phyloP scores from a whole-genome alignment of 2,329 filamentous ascomycete genomes.

The Ophiosphaerella herpotricha region DNA sequence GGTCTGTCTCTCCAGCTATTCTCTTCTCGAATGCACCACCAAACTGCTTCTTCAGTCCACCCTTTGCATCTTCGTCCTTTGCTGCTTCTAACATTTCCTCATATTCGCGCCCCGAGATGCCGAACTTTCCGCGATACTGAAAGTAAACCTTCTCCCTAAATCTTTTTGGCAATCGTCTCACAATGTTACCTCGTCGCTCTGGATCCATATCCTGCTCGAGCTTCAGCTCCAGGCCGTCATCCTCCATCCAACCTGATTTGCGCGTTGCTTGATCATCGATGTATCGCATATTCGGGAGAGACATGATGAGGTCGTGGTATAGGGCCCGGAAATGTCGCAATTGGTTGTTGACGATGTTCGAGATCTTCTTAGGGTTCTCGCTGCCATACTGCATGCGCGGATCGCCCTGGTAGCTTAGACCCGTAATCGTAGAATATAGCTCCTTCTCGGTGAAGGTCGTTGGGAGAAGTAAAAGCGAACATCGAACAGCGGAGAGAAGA shows the following conservation, averaged over 20 bases:
- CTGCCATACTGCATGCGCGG: conserved; percentile 91
- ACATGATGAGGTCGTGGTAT: conserved; percentile 86
- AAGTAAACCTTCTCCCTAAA: conserved; percentile 94
- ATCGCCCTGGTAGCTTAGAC: conserved; percentile 92
- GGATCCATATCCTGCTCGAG: conserved; percentile 93
- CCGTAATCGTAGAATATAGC: conserved; percentile 87
- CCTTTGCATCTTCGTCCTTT: conserved; percentile 67
- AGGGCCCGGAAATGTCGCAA: conserved; percentile 88
- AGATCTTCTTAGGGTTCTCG: conserved; percentile 89
- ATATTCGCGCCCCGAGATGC: conserved; percentile 83
- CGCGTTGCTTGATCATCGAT: conserved; percentile 63
- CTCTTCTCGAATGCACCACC: conserved; percentile 85
- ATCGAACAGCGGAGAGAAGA: conserved; percentile 86
- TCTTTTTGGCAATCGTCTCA: conserved; percentile 80
- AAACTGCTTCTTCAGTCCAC: conserved; percentile 70
- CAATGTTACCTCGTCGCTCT: conserved; percentile 90
- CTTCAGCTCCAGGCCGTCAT: conserved; percentile 61
- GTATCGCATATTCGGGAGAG: conserved; percentile 85
- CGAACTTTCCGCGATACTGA: conserved; percentile 88
- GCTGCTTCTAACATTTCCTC: conserved; percentile 79
- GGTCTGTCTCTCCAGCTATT: conserved; percentile 74
- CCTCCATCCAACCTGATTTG: conserved; percentile 65
- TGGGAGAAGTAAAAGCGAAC: conserved; percentile 84
- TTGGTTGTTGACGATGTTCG: conserved; percentile 92
- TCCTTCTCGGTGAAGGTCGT: conserved; percentile 83